A percentile compares a stretch with the other conserved stretches of the same genome.
Conservation (phyloP, 1,139 yeast species). For the Taphrina deformans region DNA sequence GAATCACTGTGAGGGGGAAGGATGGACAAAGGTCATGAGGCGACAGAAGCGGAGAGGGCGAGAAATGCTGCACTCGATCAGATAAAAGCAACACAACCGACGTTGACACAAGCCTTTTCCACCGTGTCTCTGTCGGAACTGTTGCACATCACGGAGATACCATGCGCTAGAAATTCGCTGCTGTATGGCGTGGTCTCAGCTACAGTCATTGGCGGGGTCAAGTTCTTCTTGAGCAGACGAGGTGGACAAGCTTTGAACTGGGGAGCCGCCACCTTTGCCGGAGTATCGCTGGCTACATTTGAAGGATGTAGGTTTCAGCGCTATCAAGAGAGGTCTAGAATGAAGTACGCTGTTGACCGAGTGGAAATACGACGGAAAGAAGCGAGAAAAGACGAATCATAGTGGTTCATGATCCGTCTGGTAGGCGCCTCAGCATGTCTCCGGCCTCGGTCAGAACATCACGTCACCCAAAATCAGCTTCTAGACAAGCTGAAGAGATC, state of each 20-base stretch:
- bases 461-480: no score
- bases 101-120: constrained; percentile 18
- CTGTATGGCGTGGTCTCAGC: constrained; percentile 25
- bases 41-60: constrained; percentile 23
- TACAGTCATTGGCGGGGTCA: constrained; percentile 10
- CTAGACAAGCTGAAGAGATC: no score
- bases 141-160: constrained; percentile 25
- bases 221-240: constrained; percentile 16
- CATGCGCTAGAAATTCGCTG: constrained; percentile 23
- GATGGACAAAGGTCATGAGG: constrained; percentile 33
- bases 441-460: no score
- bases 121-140: constrained; percentile 18
- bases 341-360: constrained; percentile 33
- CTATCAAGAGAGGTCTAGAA: constrained; percentile 24
- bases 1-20: neutral
- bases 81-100: constrained; percentile 16
- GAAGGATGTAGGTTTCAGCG: constrained; percentile 31
- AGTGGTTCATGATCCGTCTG: no score
- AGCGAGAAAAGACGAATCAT: neutral
- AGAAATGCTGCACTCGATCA: constrained; percentile 21
- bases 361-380: constrained; percentile 28
- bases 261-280: constrained; percentile 30
- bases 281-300: constrained; percentile 21
- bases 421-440: no score
- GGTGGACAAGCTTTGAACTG: constrained; percentile 28